Base-by-base conservation (phyloP, 192 early-diverging fungal genomes). In the Umbelopsis ramanniana region DNA sequence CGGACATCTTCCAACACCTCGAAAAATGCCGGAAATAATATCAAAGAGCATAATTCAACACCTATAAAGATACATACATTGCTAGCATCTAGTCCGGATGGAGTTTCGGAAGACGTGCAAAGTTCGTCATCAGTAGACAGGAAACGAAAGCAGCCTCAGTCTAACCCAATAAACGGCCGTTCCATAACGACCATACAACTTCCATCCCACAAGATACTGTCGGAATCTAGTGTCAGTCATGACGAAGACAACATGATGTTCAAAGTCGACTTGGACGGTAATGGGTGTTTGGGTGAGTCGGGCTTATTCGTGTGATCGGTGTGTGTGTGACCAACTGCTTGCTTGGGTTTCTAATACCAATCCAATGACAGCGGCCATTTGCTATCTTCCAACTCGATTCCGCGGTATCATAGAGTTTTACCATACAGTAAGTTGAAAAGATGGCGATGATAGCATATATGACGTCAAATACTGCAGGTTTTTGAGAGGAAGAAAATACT, bases 361-460 rank as follows among this genome's bases (percentile, higher is more conserved):
- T 26, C 11, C 12, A 45, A 47, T 75, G 43, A 33, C 53, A 74
- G 73, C 73, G 21, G 73, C 73, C 38, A 10, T 63, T 5, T 74
- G 73, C 19, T 74, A 74, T 35, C 53, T 74, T 37, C 73, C 73
- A 37, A 72, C 71, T 15, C 55, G 71, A 33, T 72, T 66, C 46
- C 43, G 38, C 43, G 23, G 45, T 23, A n/a, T 72, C 11, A 26
- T 72, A 46, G 71, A 72, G 35, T 72, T 72, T 52, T 72, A 75
- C 46, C 52, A 74, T 45, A 75, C 57, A 52, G 69, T 70, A 75
- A 70, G 69, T 46, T 29, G 29, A 24, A 22, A 6, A 29, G 26
- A 54, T 54, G 26, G 22, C 9, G 26, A 37, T 19, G 3, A 5
- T 63, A 8, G 35, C 29, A 29, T n/a, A n/a, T 5, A 21, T 50